Conservation (phyloP, 495 filamentous ascomycete species). For the Hypomontagnella submonticulosa region DNA sequence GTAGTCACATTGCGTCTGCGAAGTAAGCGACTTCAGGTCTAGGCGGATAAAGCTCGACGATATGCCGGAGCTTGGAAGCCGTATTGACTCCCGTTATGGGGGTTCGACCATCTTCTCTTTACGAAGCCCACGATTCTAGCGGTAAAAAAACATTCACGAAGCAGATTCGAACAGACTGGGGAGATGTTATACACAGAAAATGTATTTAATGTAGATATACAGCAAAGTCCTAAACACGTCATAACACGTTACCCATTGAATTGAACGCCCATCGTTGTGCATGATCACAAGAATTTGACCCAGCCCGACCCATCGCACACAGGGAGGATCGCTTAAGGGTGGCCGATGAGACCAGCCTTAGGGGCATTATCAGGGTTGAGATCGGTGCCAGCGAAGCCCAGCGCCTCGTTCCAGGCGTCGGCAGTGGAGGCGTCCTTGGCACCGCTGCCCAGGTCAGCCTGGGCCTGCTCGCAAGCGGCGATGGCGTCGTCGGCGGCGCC, state of each 20-base stretch:
- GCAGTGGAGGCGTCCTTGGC: conserved; percentile 56
- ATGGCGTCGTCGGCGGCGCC: conserved; percentile 65
- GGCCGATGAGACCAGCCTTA: conserved; percentile 50
- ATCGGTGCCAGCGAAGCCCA: conserved; percentile 56
- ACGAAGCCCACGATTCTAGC: too few relatives aligned
- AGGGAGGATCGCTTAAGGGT: conserved; percentile 40
- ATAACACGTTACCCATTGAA: conserved; percentile 28
- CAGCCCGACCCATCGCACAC: too few relatives aligned
- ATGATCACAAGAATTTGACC: conserved; percentile 14
- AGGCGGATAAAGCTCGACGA: too few relatives aligned
- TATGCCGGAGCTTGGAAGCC: too few relatives aligned
- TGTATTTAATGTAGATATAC: conserved; percentile 31
- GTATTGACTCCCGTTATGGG: too few relatives aligned
- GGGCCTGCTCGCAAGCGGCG: conserved; percentile 56
- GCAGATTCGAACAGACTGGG: neutral
- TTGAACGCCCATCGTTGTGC: conserved; percentile 18
- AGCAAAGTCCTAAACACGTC: conserved; percentile 35
- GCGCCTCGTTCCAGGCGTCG: conserved; percentile 54
- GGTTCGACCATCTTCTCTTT: too few relatives aligned
- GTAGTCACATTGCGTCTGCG: too few relatives aligned
- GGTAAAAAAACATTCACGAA: too few relatives aligned
- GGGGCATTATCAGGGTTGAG: conserved; percentile 56
- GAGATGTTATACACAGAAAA: neutral
- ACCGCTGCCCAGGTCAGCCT: conserved; percentile 53
- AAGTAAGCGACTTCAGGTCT: too few relatives aligned